Evolutionary conservation across 75 land plant species (phyloP).

Genomic region (Pseudotsuga menziesii): DNA sequence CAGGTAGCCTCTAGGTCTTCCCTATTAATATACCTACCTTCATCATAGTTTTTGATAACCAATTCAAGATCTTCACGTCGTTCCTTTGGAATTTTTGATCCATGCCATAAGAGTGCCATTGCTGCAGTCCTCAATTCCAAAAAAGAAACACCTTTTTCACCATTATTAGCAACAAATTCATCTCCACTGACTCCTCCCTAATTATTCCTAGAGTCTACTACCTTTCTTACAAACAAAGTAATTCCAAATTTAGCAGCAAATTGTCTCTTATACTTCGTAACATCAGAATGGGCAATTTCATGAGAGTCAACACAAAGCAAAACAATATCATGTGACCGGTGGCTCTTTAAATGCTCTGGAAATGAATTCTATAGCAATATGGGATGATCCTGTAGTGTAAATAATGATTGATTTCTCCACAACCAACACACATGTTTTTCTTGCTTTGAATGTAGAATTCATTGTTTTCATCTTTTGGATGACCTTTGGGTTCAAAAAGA

Average conservation of each 20-base stretch:
- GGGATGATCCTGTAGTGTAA: conserved; percentile 91
- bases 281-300: conserved; percentile 96
- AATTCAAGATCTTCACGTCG: too few relatives aligned
- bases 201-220: too few relatives aligned
- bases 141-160: conserved; percentile 72
- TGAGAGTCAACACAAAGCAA: conserved; percentile 98
- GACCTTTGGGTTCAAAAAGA: conserved; percentile 97
- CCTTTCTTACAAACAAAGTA: conserved; percentile 75
- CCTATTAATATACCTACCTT: too few relatives aligned
- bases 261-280: conserved; percentile 78
- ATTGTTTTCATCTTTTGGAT: too few relatives aligned
- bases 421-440: too few relatives aligned
- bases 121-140: conserved; percentile 87
- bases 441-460: too few relatives aligned
- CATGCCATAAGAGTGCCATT: conserved; percentile 88
- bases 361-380: conserved; percentile 93
- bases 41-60: too few relatives aligned
- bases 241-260: conserved; percentile 72
- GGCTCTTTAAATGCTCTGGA: conserved; percentile 98
- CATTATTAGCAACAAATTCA: conserved; percentile 27
- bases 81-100: conserved; percentile 65
- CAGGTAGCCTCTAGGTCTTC: too few relatives aligned
- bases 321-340: conserved; percentile 99
- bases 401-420: conserved; percentile 86
- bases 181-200: too few relatives aligned